Evolutionary conservation across 495 filamentous ascomycete genomes (phyloP).

Genomic region (Evernia prunastri): DNA sequence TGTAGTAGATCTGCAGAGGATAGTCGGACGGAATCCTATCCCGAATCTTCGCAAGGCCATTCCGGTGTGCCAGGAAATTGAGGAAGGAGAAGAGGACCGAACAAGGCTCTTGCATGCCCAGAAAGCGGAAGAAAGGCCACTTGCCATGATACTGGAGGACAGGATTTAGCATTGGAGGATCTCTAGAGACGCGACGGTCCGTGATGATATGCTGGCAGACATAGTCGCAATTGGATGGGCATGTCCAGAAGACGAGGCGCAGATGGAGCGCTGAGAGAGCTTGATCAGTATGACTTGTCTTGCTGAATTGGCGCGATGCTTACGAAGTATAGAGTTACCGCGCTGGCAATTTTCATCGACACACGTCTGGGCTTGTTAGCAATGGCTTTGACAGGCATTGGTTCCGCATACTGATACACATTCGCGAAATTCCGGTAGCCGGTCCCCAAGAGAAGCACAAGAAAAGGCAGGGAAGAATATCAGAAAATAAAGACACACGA

Average conservation of each 20-base stretch:
- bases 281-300: neutral
- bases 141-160: conserved; percentile 97
- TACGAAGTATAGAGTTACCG: conserved; percentile 44
- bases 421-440: conserved; percentile 78
- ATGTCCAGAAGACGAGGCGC: conserved; percentile 54
- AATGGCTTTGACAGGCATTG: conserved; percentile 1
- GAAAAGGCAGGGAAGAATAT: conserved; percentile 42
- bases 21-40: conserved; percentile 64
- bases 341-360: conserved; percentile 66
- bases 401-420: conserved; percentile 66
- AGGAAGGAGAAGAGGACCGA: conserved; percentile 87
- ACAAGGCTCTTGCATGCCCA: conserved; percentile 92
- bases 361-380: conserved; percentile 57
- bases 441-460: conserved; percentile 74
- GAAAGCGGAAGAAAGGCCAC: conserved; percentile 88
- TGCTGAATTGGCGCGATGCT: conserved; percentile 18
- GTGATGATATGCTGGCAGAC: conserved; percentile 95
- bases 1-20: conserved; percentile 73
- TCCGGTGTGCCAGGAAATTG: conserved; percentile 81
- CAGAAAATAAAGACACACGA: conserved; percentile 20
- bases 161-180: conserved; percentile 55
- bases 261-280: conserved; percentile 38
- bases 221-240: conserved; percentile 93
- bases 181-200: conserved; percentile 56
- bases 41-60: conserved; percentile 65